phyloP scores from a whole-genome alignment of 78 protist species.

The Polysphondylium violaceum region DNA sequence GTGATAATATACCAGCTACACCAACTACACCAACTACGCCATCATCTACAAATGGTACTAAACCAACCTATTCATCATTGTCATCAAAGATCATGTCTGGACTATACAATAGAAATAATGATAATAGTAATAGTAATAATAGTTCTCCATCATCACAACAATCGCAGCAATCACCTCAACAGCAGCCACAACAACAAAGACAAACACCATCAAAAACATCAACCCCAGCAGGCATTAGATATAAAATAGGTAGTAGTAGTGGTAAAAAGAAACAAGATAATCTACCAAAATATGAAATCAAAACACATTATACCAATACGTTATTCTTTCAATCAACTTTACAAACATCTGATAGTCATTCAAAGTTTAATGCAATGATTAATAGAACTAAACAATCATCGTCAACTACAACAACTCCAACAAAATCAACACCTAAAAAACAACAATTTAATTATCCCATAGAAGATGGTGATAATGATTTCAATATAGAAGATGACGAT shows the following conservation, averaged over 20 bases:
- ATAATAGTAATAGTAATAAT: background rate
- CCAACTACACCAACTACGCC: constrained; percentile 9
- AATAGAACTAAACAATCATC: no score
- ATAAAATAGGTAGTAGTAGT: no score
- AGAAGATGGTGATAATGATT: constrained; percentile 11
- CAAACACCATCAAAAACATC: background rate
- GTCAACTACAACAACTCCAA: background rate
- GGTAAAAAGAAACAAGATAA: no score
- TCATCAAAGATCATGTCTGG: constrained; percentile 18
- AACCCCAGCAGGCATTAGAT: no score
- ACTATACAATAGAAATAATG: background rate
- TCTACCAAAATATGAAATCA: no score
- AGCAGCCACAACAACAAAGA: background rate
- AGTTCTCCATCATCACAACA: background rate
- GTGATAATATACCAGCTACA: background rate
- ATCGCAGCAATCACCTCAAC: no score
- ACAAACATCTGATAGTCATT: constrained; percentile 2
- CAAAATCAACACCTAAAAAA: background rate
- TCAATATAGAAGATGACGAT: background rate
- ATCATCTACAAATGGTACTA: background rate
- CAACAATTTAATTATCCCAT: background rate
- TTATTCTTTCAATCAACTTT: background rate
- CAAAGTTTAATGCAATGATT: constrained; percentile 10
- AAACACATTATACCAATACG: no score
- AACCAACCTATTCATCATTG: constrained; percentile 11